Base-by-base conservation (phyloP, 371 early-diverging fungal species). In the Mucor ambiguus region DNA sequence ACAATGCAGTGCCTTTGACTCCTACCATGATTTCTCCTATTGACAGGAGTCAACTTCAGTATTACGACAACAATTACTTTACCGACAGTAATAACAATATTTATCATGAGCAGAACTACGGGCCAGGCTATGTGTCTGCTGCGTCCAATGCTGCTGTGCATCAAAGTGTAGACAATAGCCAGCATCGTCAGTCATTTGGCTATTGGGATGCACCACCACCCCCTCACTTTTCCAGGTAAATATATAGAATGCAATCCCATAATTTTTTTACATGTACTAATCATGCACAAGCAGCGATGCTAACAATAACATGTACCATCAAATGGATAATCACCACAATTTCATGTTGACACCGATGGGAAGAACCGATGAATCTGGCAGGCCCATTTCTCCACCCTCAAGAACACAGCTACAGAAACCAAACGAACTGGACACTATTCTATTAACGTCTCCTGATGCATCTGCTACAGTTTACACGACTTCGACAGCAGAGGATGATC, bases 391-490 rank as follows among this genome's bases (percentile, higher is more conserved):
- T 37, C 54, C 37, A n/a, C 52, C 37, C 5, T 33, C 54, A 32
- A 28, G 52, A 22, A 55, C 55, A 11, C 52, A 38, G 20, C 18
- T 58, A 22, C 64, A 64, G 35, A 64, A 64, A 22, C 64, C 64
- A 33, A 64, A 64, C 28, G 58, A 57, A 44, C 28, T 64, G 24
- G 64, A 64, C 32, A 22, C 44, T 22, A n/a, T 29, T 32, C 14
- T 44, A 30, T 43, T 56, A 10, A 43, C 20, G 2, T 43, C 63
- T 5, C 63, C 63, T 41, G 28, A 52, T 11, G 63, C 57, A 41
- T 56, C 63, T 22, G 28, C 63, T 1, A 56, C 63, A 10, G 41
- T 44, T 14, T 63, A 55, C 14, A 56, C 63, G 5, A 16, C 43
- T 11, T 63, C 63, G 18, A 32, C 56, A 1, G 56, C 32, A 33